Evolutionary conservation across 257 asterid genomes (phyloP), one percentile per base, ranked within the genome.

Genomic region (Solanum sparsipilum): DNA sequence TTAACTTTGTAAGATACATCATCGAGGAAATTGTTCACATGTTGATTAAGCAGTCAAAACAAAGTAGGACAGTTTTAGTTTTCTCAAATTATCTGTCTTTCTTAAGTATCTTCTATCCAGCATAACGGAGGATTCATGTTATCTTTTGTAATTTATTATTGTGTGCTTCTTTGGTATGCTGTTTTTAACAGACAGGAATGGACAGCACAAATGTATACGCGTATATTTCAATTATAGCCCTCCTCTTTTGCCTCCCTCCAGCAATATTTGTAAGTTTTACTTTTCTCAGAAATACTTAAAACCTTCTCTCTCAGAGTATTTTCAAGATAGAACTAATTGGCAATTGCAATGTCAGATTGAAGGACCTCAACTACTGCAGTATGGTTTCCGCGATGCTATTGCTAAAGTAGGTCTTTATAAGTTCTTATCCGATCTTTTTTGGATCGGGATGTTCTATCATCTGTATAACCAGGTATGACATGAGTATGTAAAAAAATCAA

Each of bases 381-480:
- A 88, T 74, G 99, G 99, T 9, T 95, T 97, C 85, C 90, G 12
- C 52, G 99, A 97, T 91, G 99, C 99, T 35, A 95, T 97, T 88
- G 91, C 98, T 86, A 94, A 96, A 93, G 99, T 97, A 35, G 99
- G 99, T 10, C 18, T 93, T 84, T 94, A 94, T 10, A 97, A 97
- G 95, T 96, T 97, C 90, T 1, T 95, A 89, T 85, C 95, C 9
- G 98, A 97, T 88, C 99, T 97, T 90, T 95, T 97, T 91, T 97
- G 99, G 99, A 98, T 97, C 4, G 99, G 99, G 88, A 94, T 97
- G 99, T 96, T 97, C 91, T 97, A 97, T 91, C 99, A 97, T 88
- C 96, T 97, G 87, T 97, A 97, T 95, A 97, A 97, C 89, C 99
- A 97, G 99, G 99, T 96, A 93, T 9, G 27, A 6, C n/a, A 35